Evolutionary conservation across 495 filamentous ascomycete species (phyloP), one percentile per base, ranked within the genome.

Genomic region (Penicillium psychrofluorescens): DNA sequence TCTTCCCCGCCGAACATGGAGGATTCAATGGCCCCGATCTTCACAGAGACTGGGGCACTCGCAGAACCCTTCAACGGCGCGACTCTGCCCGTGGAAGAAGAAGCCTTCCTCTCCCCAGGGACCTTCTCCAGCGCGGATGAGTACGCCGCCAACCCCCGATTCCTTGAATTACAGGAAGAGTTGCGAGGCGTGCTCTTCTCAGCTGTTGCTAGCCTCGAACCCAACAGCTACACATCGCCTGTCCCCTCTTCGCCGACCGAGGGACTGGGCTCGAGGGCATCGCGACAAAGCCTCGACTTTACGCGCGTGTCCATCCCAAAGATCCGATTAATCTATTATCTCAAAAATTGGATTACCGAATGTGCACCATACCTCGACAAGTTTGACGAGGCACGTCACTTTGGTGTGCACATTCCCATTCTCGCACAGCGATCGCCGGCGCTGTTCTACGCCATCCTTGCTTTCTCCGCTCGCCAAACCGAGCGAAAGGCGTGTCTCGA

Each of bases 291-390:
- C n/a, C 43, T 59, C 36, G 56, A 59, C 22, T 59, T 59, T 12
- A 59, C 56, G 1, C 45, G 56, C 8, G 56, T 56, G 0, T 56
- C 56, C 15, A 54, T 59, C 8, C 56, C 56, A 1, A 59, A 59
- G 46, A 49, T 59, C 11, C 43, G 50, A 38, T 36, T 59, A 11
- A 57, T 59, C 13, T 50, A 49, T 13, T 59, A 59, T 32, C 48
- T 59, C 14, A 57, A 59, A 29, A 59, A 59, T 4, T 59, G 56
- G 56, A 59, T 59, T 8, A 59, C 50, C 0, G 56, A 59, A 36
- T 59, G 56, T n/a, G 56, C 56, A 0, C 56, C 56, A 7, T 59
- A 59, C 47, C 62, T 72, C 8, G 68, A 72, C 38, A 72, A 64
- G 56, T 70, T 72, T 33, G 68, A 72, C 42, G 54, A 58, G 35